These are phyloP conservation scores for Cyclostephanos tholiformis DNA, from an alignment of 108 stramenopile genomes.

Conservation along the genomic window DNA sequence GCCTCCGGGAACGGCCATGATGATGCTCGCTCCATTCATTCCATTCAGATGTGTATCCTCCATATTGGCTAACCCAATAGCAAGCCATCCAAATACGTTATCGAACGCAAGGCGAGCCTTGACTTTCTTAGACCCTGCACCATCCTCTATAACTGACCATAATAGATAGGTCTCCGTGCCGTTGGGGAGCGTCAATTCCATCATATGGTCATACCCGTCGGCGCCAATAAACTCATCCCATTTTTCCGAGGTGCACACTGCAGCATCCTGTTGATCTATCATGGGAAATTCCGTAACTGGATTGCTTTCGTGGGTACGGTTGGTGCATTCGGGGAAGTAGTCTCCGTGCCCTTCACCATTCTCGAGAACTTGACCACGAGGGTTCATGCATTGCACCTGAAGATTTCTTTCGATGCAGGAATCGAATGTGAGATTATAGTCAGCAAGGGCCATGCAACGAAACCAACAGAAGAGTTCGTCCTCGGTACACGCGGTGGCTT, in stretches of 20 bases:
- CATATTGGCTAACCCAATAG: constrained; percentile 51
- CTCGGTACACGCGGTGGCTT: constrained; percentile 52
- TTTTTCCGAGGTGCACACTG: constrained; percentile 26
- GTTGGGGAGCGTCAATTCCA: constrained; percentile 24
- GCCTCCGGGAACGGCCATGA: constrained; percentile 56
- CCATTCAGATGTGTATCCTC: constrained; percentile 42
- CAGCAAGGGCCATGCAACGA: constrained; percentile 66
- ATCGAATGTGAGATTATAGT: constrained; percentile 39
- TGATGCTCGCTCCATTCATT: constrained; percentile 53
- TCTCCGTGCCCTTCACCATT: constrained; percentile 44
- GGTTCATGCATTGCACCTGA: constrained; percentile 65
- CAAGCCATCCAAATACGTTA: constrained; percentile 60
- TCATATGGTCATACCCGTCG: constrained; percentile 25
- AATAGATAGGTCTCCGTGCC: constrained; percentile 34
- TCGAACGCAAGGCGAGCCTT: constrained; percentile 56
- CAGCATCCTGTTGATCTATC: constrained; percentile 35
- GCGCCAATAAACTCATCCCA: constrained; percentile 32
- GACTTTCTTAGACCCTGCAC: constrained; percentile 24
- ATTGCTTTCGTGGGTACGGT: constrained; percentile 27
- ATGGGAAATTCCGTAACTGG: constrained; percentile 25
- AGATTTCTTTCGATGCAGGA: constrained; percentile 59
- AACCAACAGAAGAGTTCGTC: constrained; percentile 79
- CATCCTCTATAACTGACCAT: constrained; percentile 53
- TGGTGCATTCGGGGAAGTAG: constrained; percentile 45
- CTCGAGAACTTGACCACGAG: constrained; percentile 49